A percentile compares a stretch with the other conserved stretches of the same genome.
Evolutionary conservation across 176 grass and related monocot genomes (phyloP).

Genomic region (Triticum aestivum): DNA sequence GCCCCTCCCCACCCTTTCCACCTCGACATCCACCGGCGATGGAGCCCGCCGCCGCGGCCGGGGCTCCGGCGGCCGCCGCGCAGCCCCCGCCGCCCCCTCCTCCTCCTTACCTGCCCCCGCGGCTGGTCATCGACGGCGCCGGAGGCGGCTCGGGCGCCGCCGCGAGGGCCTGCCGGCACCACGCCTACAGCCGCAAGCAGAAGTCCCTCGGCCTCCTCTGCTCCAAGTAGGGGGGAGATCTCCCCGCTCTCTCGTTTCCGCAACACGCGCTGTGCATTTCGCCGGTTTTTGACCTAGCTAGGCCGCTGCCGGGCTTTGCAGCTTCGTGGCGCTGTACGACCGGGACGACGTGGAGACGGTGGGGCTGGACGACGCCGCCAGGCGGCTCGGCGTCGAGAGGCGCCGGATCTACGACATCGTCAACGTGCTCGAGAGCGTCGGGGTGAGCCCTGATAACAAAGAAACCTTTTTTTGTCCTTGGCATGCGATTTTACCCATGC

Average conservation of each 20-base stretch:
- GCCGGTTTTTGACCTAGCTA: conserved; percentile 16
- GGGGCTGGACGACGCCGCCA: conserved; percentile 75
- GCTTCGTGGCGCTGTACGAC: conserved; percentile 85
- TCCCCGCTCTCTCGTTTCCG: not conserved
- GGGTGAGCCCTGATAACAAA: conserved; percentile 46
- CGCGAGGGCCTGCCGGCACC: conserved; percentile 23
- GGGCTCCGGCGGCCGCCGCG: not conserved
- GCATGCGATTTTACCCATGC: not conserved
- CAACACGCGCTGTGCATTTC: not conserved
- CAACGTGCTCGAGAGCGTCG: conserved; percentile 91
- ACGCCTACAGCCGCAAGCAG: conserved; percentile 89
- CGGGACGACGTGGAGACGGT: conserved; percentile 64
- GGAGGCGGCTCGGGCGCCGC: not conserved
- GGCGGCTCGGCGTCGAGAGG: conserved; percentile 80
- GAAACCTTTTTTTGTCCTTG: not conserved
- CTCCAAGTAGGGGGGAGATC: conserved; percentile 58
- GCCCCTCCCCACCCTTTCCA: not conserved
- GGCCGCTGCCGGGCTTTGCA: conserved; percentile 13
- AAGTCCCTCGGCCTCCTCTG: conserved; percentile 86
- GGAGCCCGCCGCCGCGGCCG: not conserved
- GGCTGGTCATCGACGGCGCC: not conserved
- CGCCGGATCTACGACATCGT: conserved; percentile 99
- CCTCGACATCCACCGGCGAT: conserved; percentile 3
- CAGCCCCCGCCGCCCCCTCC: not conserved
- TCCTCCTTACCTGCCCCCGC: not conserved